phyloP scores from a whole-genome alignment of 176 grass and related monocot species.

The Avena atlantica region DNA sequence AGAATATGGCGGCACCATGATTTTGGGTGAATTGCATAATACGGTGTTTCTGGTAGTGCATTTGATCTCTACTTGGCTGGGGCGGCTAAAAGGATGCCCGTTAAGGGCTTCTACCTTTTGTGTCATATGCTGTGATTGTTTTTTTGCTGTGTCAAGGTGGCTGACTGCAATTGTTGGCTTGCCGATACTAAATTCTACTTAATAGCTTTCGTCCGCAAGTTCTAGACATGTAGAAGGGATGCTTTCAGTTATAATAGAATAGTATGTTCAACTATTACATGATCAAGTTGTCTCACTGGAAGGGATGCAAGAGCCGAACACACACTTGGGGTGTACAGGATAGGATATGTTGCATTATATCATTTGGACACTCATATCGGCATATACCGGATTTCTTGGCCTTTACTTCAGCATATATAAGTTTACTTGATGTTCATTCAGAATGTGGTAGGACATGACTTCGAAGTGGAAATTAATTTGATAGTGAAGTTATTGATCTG shows the following conservation, averaged over 20 bases:
- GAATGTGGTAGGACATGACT: not conserved
- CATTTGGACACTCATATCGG: no score
- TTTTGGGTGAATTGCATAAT: not conserved
- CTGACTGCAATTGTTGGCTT: constrained; percentile 11
- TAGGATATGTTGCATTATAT: not conserved
- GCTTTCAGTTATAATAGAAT: constrained; percentile 3
- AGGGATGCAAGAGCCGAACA: constrained; percentile 9
- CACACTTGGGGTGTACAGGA: not conserved
- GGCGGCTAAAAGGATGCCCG: not conserved
- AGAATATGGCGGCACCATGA: not conserved
- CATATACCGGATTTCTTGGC: not conserved
- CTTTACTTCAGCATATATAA: constrained; percentile 25
- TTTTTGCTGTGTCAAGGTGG: not conserved
- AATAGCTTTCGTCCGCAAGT: not conserved
- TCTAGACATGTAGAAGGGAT: not conserved
- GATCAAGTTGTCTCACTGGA: constrained; percentile 4
- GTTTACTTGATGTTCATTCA: not conserved
- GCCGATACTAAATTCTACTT: not conserved
- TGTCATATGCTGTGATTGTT: not conserved
- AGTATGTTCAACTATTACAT: constrained; percentile 27
- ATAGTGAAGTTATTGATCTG: not conserved
- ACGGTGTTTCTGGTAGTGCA: not conserved
- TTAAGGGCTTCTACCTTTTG: not conserved
- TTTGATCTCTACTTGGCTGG: not conserved
- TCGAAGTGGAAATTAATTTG: constrained; percentile 1